Conservation (phyloP, 371 early-diverging fungal genomes). For the Mucor plumbeus region DNA sequence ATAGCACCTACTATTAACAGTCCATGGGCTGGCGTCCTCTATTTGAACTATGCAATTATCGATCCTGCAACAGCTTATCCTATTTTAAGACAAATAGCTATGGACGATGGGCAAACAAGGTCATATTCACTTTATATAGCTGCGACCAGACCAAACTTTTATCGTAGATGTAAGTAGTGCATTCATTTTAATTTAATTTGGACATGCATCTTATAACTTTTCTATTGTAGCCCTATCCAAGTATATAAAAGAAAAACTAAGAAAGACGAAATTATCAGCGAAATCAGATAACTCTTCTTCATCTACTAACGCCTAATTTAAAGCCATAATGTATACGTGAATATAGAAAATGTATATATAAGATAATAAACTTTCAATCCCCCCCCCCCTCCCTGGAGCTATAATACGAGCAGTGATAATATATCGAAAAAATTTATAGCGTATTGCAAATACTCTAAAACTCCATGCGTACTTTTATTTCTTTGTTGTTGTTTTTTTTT, state of each 20-base stretch:
- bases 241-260: neutral
- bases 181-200: neutral
- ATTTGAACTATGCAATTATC: constrained; percentile 59
- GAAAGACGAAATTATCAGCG: neutral
- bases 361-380: too few relatives aligned
- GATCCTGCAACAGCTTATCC: constrained; percentile 51
- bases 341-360: too few relatives aligned
- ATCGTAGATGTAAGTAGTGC: constrained; percentile 27
- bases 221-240: neutral
- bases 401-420: neutral
- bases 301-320: too few relatives aligned
- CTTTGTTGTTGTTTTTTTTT: too few relatives aligned
- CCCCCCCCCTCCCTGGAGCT: too few relatives aligned
- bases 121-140: constrained; percentile 65
- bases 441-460: neutral
- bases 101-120: constrained; percentile 69
- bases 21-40: constrained; percentile 64
- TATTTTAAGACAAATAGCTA: constrained; percentile 35
- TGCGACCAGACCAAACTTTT: constrained; percentile 50
- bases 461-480: too few relatives aligned
- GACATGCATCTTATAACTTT: neutral
- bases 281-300: neutral
- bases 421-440: neutral
- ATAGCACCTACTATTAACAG: constrained; percentile 40
- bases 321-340: too few relatives aligned